phyloP scores from a whole-genome alignment of 352 stramenopile species.

The Pythium vanterpoolii region DNA sequence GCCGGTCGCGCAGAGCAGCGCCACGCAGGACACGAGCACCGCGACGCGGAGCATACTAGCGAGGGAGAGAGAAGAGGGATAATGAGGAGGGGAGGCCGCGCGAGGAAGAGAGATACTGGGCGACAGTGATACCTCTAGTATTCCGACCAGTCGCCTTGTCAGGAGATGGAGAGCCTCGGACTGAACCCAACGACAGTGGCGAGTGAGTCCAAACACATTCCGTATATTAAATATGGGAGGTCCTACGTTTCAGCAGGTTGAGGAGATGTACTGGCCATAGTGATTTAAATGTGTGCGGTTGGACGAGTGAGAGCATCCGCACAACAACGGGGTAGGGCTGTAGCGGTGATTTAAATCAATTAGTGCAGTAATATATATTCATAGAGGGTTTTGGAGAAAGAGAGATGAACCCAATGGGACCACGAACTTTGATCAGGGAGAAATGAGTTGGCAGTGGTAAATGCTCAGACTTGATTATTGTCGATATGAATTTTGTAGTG shows the following conservation, averaged over 20 bases:
- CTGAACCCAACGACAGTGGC: constrained; percentile 4
- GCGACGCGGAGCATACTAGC: neutral
- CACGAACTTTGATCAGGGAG: neutral
- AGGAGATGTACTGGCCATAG: neutral
- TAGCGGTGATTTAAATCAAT: neutral
- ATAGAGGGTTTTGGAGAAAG: neutral
- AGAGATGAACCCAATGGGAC: neutral
- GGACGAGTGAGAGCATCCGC: too few species aligned
- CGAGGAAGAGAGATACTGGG: constrained; percentile 1
- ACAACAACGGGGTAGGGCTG: neutral
- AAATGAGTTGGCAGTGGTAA: too few species aligned
- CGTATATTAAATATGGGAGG: neutral
- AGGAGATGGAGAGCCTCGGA: neutral
- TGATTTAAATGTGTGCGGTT: neutral
- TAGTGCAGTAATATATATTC: neutral
- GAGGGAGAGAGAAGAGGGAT: neutral
- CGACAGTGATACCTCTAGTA: too few species aligned
- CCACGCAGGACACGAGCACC: constrained; percentile 1
- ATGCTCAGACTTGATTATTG: too few species aligned
- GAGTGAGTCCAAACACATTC: too few species aligned
- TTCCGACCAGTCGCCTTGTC: neutral
- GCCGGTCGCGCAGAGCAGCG: constrained; percentile 2
- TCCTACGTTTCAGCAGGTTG: neutral
- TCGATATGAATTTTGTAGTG: too few species aligned
- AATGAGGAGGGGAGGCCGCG: neutral